Base-by-base conservation (phyloP, 1,284 basidiomycete species). In the Coniferiporia sulphurascens region DNA sequence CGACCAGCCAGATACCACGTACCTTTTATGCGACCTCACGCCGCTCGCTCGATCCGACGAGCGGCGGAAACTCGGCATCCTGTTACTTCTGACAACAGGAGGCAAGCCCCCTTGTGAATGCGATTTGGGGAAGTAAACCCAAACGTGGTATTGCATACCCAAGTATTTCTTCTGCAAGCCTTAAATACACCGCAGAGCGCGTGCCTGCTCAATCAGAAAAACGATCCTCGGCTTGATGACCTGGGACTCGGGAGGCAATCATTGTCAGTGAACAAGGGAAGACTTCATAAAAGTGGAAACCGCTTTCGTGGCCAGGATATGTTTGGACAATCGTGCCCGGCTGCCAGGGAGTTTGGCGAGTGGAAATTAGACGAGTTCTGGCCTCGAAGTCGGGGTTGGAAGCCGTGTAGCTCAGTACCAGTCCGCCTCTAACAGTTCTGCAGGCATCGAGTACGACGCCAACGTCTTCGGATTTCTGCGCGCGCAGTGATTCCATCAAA, bases 171-270 rank as follows among this genome's bases (percentile, higher is more conserved):
- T n/a, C n/a, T n/a, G n/a, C n/a, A 27, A 50, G 13, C 10, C 13
- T 46, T 27, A 9, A 34, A 19, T 22, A 8, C 17, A 21, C 13
- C 6, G 19, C 36, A 12, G 38, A 4, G n/a, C 9, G 10, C 34
- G 35, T 35, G 50, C 19, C 54, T 56, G 48, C 54, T 41, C 21
- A 36, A 55, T 55, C 54, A 55, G 38, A 35, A 22, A 19, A 48
- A 35, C 45, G 54, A 48, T 48, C 54, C 48, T 48, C 54, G 35
- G 41, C 19, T 36, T 48, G 54, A 56, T 48, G 54, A 36, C n/a
- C 38, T 38, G 19, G 12, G 54, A 36, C n/a, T 8, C 35, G 53
- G 46, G 35, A 48, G 9, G 27, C 12, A 21, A 56, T 36, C 44
- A 54, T 45, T 22, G 13, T 19, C 38, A 36, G n/a, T 43, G 36